Evolutionary conservation across 2,329 filamentous ascomycete species (phyloP).

Genomic region (Diaporthe vexans): DNA sequence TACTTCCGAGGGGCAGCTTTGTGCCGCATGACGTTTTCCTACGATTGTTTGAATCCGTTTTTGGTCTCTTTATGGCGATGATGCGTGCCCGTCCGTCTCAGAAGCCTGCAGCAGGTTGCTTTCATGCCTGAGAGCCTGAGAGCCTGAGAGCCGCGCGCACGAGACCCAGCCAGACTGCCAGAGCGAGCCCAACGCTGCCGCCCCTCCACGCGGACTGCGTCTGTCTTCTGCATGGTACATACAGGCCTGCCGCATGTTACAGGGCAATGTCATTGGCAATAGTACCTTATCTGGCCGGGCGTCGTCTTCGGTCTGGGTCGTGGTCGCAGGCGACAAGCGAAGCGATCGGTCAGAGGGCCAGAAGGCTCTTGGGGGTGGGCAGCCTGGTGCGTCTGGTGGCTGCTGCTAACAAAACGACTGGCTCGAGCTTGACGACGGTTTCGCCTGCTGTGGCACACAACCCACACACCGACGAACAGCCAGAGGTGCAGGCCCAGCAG

Average conservation of each 20-base stretch:
- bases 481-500: conserved; percentile 19
- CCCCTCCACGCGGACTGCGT: background rate
- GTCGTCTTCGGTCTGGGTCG: background rate
- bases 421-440: conserved; percentile 27
- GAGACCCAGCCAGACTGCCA: background rate
- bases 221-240: background rate
- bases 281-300: conserved; percentile 26
- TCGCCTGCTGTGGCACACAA: conserved; percentile 27
- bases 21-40: conserved; percentile 19
- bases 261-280: conserved; percentile 9
- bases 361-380: background rate
- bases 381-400: conserved; percentile 16
- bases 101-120: background rate
- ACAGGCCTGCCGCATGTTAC: background rate
- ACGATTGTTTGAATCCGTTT: background rate
- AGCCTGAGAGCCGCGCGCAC: conserved; percentile 13
- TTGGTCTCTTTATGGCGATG: background rate
- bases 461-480: conserved; percentile 12
- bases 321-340: conserved; percentile 12
- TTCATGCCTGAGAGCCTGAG: conserved; percentile 1
- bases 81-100: conserved; percentile 23
- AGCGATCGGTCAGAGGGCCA: conserved; percentile 29
- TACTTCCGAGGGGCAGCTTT: conserved; percentile 24
- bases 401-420: conserved; percentile 27
- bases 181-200: background rate